These are phyloP conservation scores for Calonectria honghensis DNA, from an alignment of 2,329 filamentous ascomycete genomes.

Conservation along the genomic window DNA sequence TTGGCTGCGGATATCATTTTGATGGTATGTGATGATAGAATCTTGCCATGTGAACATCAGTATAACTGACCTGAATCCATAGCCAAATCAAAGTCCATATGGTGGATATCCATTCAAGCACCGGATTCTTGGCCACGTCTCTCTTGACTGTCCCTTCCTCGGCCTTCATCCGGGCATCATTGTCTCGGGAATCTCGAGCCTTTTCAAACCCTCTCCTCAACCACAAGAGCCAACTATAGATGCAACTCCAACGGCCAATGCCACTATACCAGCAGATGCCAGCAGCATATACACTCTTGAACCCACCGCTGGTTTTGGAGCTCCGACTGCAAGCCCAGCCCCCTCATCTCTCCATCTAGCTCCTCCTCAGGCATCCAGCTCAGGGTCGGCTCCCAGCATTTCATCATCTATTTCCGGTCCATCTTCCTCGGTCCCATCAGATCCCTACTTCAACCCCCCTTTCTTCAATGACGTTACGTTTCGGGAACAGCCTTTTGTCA, in stretches of 20 bases:
- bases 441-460: constrained; percentile 84
- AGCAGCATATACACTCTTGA: constrained; percentile 24
- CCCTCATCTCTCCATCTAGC: constrained; percentile 48
- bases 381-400: constrained; percentile 46
- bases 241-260: not conserved
- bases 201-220: constrained; percentile 75
- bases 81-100: constrained; percentile 61
- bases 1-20: constrained; percentile 87
- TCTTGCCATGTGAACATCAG: not conserved
- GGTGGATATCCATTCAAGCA: constrained; percentile 75
- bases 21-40: constrained; percentile 65
- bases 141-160: constrained; percentile 90
- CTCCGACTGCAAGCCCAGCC: constrained; percentile 40
- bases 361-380: constrained; percentile 43
- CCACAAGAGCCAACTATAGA: constrained; percentile 38
- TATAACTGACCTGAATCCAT: constrained; percentile 24
- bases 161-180: constrained; percentile 93
- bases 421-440: constrained; percentile 40
- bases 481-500: constrained; percentile 81
- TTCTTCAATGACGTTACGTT: constrained; percentile 85
- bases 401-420: constrained; percentile 36
- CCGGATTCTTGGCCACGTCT: constrained; percentile 85
- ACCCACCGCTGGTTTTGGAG: constrained; percentile 30
- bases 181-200: constrained; percentile 85
- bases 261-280: constrained; percentile 13